phyloP scores from a whole-genome alignment of 495 filamentous ascomycete species.

The Ascodesmis nigricans region DNA sequence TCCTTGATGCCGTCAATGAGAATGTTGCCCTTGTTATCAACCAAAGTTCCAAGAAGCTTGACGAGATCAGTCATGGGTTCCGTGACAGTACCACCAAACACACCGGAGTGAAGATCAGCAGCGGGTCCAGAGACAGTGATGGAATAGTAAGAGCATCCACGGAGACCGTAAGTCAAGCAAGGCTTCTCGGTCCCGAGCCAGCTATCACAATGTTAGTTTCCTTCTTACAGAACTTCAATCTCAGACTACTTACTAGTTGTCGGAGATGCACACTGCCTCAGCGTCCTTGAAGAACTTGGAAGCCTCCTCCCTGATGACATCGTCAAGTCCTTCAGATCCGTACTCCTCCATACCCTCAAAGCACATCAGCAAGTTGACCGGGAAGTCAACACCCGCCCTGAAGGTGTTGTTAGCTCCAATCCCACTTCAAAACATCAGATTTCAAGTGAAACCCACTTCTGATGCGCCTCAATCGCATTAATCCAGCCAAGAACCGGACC shows the following conservation, averaged over 20 bases:
- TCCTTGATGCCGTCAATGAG: slow-evolving; percentile 72
- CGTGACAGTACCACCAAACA: slow-evolving; percentile 86
- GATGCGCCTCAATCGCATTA: slow-evolving; percentile 92
- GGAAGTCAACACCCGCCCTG: slow-evolving; percentile 66
- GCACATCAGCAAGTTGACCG: slow-evolving; percentile 97
- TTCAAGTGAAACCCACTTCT: slow-evolving; percentile 28
- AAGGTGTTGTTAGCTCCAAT: background rate
- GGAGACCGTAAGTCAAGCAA: slow-evolving; percentile 92
- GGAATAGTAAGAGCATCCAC: slow-evolving; percentile 91
- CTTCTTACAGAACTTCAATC: background rate
- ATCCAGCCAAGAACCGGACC: slow-evolving; percentile 94
- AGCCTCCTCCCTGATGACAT: slow-evolving; percentile 71
- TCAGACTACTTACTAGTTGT: slow-evolving; percentile 46
- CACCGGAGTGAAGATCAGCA: slow-evolving; percentile 84
- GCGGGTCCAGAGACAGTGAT: slow-evolving; percentile 71
- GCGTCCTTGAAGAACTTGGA: slow-evolving; percentile 84
- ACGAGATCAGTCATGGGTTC: slow-evolving; percentile 97
- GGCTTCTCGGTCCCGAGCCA: slow-evolving; percentile 98
- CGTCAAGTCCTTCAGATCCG: slow-evolving; percentile 87
- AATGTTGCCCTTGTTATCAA: slow-evolving; percentile 78
- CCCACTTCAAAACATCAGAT: background rate
- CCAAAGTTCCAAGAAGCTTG: slow-evolving; percentile 54
- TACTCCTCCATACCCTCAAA: slow-evolving; percentile 99
- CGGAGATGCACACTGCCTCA: slow-evolving; percentile 93
- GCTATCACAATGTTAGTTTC: slow-evolving; percentile 13